Evolutionary conservation across 2,329 filamentous ascomycete genomes (phyloP).

Genomic region (Ceratocystis cubensis): DNA sequence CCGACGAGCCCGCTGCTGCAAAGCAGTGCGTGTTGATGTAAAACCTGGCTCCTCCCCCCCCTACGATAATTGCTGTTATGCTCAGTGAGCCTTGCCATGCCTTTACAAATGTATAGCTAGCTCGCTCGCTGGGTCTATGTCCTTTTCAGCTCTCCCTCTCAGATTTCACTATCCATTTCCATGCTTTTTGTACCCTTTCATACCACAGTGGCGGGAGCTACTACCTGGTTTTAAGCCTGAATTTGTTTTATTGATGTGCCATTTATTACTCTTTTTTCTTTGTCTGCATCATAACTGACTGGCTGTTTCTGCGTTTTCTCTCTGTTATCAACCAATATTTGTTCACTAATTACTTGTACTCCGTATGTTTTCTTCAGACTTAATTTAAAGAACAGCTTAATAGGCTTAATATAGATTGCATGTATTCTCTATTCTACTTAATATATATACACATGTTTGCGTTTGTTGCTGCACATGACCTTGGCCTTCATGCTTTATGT

Average conservation of each 20-base stretch:
- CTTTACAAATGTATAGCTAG: too few species aligned
- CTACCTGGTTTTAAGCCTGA: neutral
- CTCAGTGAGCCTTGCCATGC: too few species aligned
- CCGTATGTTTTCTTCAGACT: neutral
- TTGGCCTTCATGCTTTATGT: too few species aligned
- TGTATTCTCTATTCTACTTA: neutral
- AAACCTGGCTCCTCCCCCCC: slow-evolving; percentile 22
- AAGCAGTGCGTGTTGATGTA: slow-evolving; percentile 83
- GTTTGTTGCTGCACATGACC: too few species aligned
- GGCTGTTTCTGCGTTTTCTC: neutral
- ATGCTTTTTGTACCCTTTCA: neutral
- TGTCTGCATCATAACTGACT: neutral
- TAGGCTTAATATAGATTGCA: neutral
- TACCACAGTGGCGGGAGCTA: neutral
- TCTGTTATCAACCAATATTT: neutral
- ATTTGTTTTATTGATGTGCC: neutral
- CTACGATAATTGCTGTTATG: too few species aligned
- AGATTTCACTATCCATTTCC: neutral
- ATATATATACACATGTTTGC: neutral
- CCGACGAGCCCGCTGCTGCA: slow-evolving; percentile 65
- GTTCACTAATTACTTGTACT: neutral
- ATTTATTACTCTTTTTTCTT: slow-evolving; percentile 2
- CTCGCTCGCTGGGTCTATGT: too few species aligned
- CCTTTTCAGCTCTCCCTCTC: too few species aligned
- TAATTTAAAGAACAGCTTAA: too few species aligned